A percentile compares a stretch with the other conserved stretches of the same genome.
phyloP scores from a whole-genome alignment of 1,284 basidiomycete species.

The Apiotrichum laibachii region DNA sequence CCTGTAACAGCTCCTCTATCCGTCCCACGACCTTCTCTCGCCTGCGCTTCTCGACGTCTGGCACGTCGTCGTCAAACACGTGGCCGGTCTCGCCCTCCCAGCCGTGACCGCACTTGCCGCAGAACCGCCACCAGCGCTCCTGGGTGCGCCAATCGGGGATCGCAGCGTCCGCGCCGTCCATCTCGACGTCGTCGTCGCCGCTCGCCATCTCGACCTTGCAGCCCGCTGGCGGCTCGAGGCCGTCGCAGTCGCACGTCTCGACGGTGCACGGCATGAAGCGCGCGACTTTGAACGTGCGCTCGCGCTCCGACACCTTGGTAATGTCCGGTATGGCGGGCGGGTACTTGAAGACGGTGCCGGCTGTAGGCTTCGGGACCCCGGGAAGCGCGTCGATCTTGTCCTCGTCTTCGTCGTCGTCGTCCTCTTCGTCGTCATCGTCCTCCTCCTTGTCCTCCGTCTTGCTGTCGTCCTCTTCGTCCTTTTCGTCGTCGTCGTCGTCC shows the following conservation, averaged over 20 bases:
- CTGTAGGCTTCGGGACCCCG: conserved; percentile 2
- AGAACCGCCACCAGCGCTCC: conserved; percentile 62
- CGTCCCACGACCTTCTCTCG: conserved; percentile 73
- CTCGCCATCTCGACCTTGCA: conserved; percentile 61
- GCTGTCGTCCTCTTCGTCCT: conserved; percentile 19
- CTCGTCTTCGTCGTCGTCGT: conserved; percentile 12
- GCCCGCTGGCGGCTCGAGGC: conserved; percentile 65
- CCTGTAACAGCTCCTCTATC: conserved; percentile 80
- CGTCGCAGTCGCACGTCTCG: conserved; percentile 59
- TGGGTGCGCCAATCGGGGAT: conserved; percentile 21
- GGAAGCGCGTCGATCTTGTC: conserved; percentile 3
- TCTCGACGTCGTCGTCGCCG: conserved; percentile 54
- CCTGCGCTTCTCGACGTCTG: conserved; percentile 53
- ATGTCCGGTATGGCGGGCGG: conserved; percentile 37
- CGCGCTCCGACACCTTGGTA: conserved; percentile 29
- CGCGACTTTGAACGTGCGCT: conserved; percentile 47
- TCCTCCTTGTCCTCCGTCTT: conserved; percentile 21
- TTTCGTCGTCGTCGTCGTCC: conserved; percentile 24
- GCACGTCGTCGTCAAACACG: conserved; percentile 49
- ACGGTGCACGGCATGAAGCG: conserved; percentile 42
- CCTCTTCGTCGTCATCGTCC: conserved; percentile 11
- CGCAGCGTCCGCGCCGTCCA: conserved; percentile 58
- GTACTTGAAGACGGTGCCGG: conserved; percentile 28
- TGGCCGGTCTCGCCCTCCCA: conserved; percentile 68
- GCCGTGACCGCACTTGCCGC: conserved; percentile 69